Evolutionary conservation across 2,329 filamentous ascomycete species (phyloP).

Genomic region (Trichoderma citrinoviride): DNA sequence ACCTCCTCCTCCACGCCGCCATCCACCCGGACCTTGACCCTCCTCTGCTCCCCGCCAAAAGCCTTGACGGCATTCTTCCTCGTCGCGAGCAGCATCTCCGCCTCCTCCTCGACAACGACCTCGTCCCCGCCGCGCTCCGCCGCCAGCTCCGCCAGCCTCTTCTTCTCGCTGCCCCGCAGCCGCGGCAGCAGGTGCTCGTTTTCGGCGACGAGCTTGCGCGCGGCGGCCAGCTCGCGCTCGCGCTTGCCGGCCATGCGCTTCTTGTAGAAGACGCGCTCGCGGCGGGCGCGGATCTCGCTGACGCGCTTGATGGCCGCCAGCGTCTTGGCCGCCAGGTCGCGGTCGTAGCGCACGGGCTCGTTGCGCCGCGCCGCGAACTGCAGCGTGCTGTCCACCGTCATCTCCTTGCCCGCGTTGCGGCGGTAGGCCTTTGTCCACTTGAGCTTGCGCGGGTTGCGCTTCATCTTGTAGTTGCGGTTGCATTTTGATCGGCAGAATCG

Average conservation of each 20-base stretch:
- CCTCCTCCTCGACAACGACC: slow-evolving; percentile 42
- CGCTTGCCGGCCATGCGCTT: slow-evolving; percentile 89
- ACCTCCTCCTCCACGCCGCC: slow-evolving; percentile 36
- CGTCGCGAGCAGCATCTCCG: slow-evolving; percentile 31
- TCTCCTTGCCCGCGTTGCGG: slow-evolving; percentile 72
- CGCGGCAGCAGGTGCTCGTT: slow-evolving; percentile 88
- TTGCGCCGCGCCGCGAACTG: slow-evolving; percentile 92
- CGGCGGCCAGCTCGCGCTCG: slow-evolving; percentile 72
- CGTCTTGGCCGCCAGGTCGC: slow-evolving; percentile 82
- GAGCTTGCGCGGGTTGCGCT: slow-evolving; percentile 93
- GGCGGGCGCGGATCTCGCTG: slow-evolving; percentile 74
- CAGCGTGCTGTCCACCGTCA: slow-evolving; percentile 92
- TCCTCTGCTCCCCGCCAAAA: slow-evolving; percentile 45
- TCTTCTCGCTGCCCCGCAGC: slow-evolving; percentile 62
- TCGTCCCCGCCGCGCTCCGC: slow-evolving; percentile 44
- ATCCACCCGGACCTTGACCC: slow-evolving; percentile 39
- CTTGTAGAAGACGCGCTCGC: slow-evolving; percentile 93
- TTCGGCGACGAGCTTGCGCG: slow-evolving; percentile 84
- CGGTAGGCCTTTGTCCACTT: slow-evolving; percentile 97
- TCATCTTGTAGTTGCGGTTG: slow-evolving; percentile 85
- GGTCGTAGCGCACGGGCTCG: slow-evolving; percentile 92
- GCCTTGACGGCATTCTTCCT: slow-evolving; percentile 37
- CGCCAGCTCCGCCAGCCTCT: slow-evolving; percentile 55
- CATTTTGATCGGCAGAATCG: slow-evolving; percentile 61
- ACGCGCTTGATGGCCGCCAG: slow-evolving; percentile 90